These are phyloP conservation scores for Strobilomyces dryophilus DNA, from an alignment of 768 basidiomycete genomes.

Conservation along the genomic window DNA sequence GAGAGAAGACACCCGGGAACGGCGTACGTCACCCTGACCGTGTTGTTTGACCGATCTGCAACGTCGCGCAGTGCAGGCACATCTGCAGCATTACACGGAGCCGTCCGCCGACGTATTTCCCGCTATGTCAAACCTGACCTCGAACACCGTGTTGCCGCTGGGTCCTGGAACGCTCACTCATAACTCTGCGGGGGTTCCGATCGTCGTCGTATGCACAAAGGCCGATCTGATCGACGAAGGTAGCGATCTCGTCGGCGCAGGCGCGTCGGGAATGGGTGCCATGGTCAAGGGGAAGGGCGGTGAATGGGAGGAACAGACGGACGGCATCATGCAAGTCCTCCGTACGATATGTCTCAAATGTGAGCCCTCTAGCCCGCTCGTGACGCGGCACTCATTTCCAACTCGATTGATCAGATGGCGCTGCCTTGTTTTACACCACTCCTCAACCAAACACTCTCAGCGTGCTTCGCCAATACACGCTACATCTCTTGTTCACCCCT, in stretches of 20 bases:
- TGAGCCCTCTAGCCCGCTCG: constrained; percentile 37
- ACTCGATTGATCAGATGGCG: constrained; percentile 64
- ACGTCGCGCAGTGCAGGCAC: constrained; percentile 63
- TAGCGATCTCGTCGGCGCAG: constrained; percentile 60
- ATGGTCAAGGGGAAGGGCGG: constrained; percentile 91
- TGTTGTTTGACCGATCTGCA: not conserved
- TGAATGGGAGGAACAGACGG: constrained; percentile 94
- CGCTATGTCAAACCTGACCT: constrained; percentile 50
- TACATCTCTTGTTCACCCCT: constrained; percentile 61
- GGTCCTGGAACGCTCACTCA: constrained; percentile 51
- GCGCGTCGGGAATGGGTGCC: constrained; percentile 79
- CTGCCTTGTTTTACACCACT: constrained; percentile 88
- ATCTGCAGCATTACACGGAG: constrained; percentile 88
- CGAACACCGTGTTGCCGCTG: constrained; percentile 75
- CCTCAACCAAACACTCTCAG: constrained; percentile 71
- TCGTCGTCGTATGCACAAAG: constrained; percentile 88
- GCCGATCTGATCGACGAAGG: constrained; percentile 90
- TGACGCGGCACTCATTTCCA: not conserved
- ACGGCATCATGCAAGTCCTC: constrained; percentile 93
- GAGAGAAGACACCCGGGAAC: constrained; percentile 78
- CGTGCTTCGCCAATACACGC: constrained; percentile 74
- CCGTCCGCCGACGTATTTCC: constrained; percentile 67
- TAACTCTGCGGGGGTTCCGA: constrained; percentile 81
- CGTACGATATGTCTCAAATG: constrained; percentile 91
- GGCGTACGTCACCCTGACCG: constrained; percentile 49